A percentile compares a stretch with the other conserved stretches of the same genome.
Conservation (phyloP, 306 rosid genomes). For the Acmispon strigosus region DNA sequence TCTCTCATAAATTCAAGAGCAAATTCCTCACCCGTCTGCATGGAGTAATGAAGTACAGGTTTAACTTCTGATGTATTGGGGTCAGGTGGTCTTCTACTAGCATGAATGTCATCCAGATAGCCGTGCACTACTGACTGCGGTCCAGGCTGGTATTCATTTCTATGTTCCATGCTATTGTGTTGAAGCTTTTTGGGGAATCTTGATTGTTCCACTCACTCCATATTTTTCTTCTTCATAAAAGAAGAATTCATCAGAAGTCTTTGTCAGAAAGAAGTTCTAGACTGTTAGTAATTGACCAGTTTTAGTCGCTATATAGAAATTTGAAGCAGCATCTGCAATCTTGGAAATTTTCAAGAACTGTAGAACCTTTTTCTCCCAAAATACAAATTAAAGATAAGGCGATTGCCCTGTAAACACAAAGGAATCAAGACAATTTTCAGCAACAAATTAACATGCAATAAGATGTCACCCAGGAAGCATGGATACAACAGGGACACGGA, state of each 20-base stretch:
- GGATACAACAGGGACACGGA: neutral
- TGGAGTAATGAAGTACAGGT: constrained; percentile 63
- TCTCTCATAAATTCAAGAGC: constrained; percentile 80
- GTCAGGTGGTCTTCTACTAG: constrained; percentile 50
- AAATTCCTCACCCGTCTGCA: constrained; percentile 85
- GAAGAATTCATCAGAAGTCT: neutral
- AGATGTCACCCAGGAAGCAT: neutral
- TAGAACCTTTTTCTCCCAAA: neutral
- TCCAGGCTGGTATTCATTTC: constrained; percentile 43
- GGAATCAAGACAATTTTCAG: neutral
- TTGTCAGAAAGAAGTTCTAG: neutral
- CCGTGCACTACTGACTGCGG: constrained; percentile 42
- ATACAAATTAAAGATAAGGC: neutral
- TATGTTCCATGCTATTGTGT: constrained; percentile 40
- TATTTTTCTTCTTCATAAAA: constrained; percentile 11
- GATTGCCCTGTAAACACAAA: constrained; percentile 10
- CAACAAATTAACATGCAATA: constrained; percentile 1
- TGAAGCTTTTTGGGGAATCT: constrained; percentile 30
- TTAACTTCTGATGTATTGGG: constrained; percentile 32
- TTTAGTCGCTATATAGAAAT: neutral
- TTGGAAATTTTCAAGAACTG: constrained; percentile 7
- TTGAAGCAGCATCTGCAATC: neutral
- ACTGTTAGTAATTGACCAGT: neutral
- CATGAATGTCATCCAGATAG: constrained; percentile 37
- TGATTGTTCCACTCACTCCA: constrained; percentile 30